These are phyloP conservation scores for Russula sp. DNA, from an alignment of 768 basidiomycete species.

Conservation along the genomic window DNA sequence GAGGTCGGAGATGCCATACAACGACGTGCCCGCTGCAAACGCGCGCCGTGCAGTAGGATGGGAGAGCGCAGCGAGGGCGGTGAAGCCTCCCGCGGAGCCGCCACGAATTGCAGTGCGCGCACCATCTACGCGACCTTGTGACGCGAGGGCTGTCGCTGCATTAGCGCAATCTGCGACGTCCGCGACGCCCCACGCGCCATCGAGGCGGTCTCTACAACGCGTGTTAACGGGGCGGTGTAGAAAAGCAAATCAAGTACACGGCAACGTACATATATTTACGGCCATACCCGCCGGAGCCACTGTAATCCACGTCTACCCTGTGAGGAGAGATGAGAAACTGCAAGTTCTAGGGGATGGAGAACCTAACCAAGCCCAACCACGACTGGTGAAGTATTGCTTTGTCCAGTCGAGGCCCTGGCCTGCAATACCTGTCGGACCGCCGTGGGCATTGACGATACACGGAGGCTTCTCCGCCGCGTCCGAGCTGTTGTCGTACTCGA, in stretches of 20 bases:
- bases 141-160: slow-evolving; percentile 47
- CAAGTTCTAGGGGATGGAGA: not conserved
- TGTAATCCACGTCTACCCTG: slow-evolving; percentile 72
- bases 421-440: slow-evolving; percentile 44
- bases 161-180: slow-evolving; percentile 63
- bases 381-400: slow-evolving; percentile 26
- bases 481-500: slow-evolving; percentile 5
- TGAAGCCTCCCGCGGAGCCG: slow-evolving; percentile 63
- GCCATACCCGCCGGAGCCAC: slow-evolving; percentile 72
- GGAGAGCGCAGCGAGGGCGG: slow-evolving; percentile 47
- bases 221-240: not conserved
- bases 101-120: slow-evolving; percentile 56
- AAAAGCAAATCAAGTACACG: not conserved
- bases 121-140: slow-evolving; percentile 52
- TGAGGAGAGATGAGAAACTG: slow-evolving; percentile 22
- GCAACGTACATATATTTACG: slow-evolving; percentile 50
- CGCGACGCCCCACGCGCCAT: slow-evolving; percentile 64
- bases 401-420: slow-evolving; percentile 45
- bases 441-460: slow-evolving; percentile 16
- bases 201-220: slow-evolving; percentile 42
- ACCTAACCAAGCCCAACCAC: slow-evolving; percentile 56
- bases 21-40: slow-evolving; percentile 58
- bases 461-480: slow-evolving; percentile 12
- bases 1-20: slow-evolving; percentile 68
- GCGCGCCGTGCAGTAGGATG: slow-evolving; percentile 33